Conservation (phyloP, 495 filamentous ascomycete species). For the Aspergillus sparsus region DNA sequence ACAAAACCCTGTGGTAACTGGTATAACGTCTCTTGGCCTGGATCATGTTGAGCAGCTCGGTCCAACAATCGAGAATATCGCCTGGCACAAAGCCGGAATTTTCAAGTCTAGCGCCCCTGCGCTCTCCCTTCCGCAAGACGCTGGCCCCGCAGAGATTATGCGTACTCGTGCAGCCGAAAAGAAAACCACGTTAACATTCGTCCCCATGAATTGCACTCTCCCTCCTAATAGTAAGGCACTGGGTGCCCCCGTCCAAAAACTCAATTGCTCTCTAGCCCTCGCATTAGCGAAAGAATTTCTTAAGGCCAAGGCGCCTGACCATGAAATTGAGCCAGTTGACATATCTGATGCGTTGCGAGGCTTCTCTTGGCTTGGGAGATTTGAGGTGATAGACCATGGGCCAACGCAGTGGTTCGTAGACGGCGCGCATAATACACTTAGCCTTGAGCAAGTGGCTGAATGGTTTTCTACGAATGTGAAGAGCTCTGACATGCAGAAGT, state of each 20-base stretch:
- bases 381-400: slow-evolving; percentile 39
- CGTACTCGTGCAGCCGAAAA: slow-evolving; percentile 64
- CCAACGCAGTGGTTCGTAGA: slow-evolving; percentile 47
- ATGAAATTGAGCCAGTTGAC: slow-evolving; percentile 36
- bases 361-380: slow-evolving; percentile 33
- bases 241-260: slow-evolving; percentile 37
- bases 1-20: slow-evolving; percentile 61
- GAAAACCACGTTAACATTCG: slow-evolving; percentile 52
- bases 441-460: slow-evolving; percentile 38
- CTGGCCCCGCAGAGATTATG: slow-evolving; percentile 59
- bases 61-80: slow-evolving; percentile 73
- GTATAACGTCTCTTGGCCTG: slow-evolving; percentile 74
- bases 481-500: slow-evolving; percentile 21
- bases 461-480: slow-evolving; percentile 41
- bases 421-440: slow-evolving; percentile 51
- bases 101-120: slow-evolving; percentile 68
- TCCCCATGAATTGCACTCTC: slow-evolving; percentile 52
- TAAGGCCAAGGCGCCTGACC: slow-evolving; percentile 21
- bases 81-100: slow-evolving; percentile 89
- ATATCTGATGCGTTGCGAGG: too few relatives aligned
- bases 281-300: slow-evolving; percentile 33
- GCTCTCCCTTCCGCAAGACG: slow-evolving; percentile 66
- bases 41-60: slow-evolving; percentile 78
- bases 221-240: slow-evolving; percentile 28
- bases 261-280: slow-evolving; percentile 45